Evolutionary conservation across 768 basidiomycete species (phyloP), one percentile per base, ranked within the genome.

Genomic region (Suillus placidus): DNA sequence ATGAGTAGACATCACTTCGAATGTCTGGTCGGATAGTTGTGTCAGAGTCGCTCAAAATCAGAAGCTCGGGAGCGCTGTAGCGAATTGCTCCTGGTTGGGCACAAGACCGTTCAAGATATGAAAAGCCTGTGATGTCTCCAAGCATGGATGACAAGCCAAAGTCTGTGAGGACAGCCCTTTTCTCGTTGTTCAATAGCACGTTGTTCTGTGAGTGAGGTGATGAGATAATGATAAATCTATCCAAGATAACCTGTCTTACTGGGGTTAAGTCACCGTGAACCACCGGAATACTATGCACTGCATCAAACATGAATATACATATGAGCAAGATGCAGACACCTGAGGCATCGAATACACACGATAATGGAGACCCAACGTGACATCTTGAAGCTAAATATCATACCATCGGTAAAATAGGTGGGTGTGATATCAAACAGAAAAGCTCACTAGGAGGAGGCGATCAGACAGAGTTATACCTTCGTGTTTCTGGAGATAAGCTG

Each of bases 61-160:
- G 82, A 2, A 83, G 70, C 30, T 77, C 68, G 0, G 81, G 71
- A 52, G 82, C 83, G 12, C 81, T 79, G 80, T 81, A 83, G 0
- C 82, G 77, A 40, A 82, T 76, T 32, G 80, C 80, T 20, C 82
- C 83, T 14, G 55, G 26, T 34, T 64, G 40, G 3, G 38, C 58
- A 42, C 40, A 13, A 23, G 55, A 35, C 78, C 80, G 79, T 26
- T 74, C 73, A 55, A 73, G 69, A 34, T 70, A 75, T 34, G 71
- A 69, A 70, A 74, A 6, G n/a, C 75, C 71, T 30, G 76, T 71
- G 60, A 79, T 71, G 63, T 81, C 79, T 18, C 16, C 58, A 10
- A 60, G 58, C 40, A 82, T 76, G 26, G 69, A 78, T 18, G 81
- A 83, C 8, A 83, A 70, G 4, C 82, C 83, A 66, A 83, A 83